These are phyloP conservation scores for Dendrobium officinale DNA, from an alignment of 106 monocot genomes.

Conservation along the genomic window DNA sequence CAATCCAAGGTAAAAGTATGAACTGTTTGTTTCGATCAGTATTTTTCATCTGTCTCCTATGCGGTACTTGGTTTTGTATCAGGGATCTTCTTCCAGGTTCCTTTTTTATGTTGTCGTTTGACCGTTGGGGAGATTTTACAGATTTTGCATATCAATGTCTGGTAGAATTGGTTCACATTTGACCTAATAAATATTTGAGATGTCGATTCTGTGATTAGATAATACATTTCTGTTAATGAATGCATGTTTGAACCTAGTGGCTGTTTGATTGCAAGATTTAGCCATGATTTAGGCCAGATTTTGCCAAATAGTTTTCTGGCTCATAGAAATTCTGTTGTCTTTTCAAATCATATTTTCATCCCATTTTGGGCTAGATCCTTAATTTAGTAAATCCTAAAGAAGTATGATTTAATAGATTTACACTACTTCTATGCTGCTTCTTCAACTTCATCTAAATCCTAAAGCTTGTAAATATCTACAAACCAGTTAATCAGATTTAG, in stretches of 20 bases:
- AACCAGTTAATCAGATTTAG: too few relatives aligned
- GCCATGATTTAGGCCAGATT: too few relatives aligned
- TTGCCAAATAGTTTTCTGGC: too few relatives aligned
- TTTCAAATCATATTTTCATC: too few relatives aligned
- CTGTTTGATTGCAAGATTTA: too few relatives aligned
- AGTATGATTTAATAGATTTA: too few relatives aligned
- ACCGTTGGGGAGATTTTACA: neutral
- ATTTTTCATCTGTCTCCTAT: neutral
- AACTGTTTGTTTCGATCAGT: too few relatives aligned
- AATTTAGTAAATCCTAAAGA: too few relatives aligned
- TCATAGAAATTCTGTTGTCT: too few relatives aligned
- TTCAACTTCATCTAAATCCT: too few relatives aligned
- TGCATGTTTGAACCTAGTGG: neutral
- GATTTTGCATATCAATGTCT: neutral
- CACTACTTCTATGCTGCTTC: too few relatives aligned
- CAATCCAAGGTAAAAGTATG: constrained; percentile 46
- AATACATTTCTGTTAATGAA: neutral
- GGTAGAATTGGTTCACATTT: neutral
- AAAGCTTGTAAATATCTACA: neutral
- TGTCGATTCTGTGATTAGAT: neutral
- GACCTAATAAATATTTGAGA: neutral
- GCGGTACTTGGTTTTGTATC: neutral
- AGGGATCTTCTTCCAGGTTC: neutral
- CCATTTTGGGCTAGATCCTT: too few relatives aligned
- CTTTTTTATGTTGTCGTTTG: neutral